Conservation (phyloP, 768 basidiomycete species). For the Psilocybe azurescens region DNA sequence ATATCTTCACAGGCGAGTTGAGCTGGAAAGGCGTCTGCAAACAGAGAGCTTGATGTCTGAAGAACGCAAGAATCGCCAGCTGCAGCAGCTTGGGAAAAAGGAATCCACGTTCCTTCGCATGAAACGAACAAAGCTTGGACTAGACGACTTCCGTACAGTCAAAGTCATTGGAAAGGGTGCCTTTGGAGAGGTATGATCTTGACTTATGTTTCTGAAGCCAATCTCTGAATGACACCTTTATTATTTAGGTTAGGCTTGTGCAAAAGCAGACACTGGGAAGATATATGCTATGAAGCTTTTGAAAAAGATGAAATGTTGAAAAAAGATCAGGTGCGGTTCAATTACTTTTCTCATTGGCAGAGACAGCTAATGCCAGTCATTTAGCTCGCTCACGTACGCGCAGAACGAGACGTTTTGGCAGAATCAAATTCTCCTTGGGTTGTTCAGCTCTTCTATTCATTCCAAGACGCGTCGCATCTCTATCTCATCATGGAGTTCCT, state of each 20-base stretch:
- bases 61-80: constrained; percentile 85
- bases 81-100: constrained; percentile 83
- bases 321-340: constrained; percentile 84
- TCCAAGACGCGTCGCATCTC: constrained; percentile 90
- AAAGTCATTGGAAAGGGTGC: constrained; percentile 99
- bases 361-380: not conserved
- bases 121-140: constrained; percentile 85
- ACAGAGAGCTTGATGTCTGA: constrained; percentile 73
- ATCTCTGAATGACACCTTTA: not conserved
- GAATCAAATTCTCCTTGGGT: constrained; percentile 97
- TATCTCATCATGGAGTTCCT: constrained; percentile 99
- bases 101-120: constrained; percentile 90
- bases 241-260: constrained; percentile 78
- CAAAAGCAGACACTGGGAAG: constrained; percentile 95
- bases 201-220: not conserved
- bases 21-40: constrained; percentile 82
- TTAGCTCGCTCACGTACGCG: constrained; percentile 96
- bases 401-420: constrained; percentile 95
- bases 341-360: not conserved
- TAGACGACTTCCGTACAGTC: constrained; percentile 94
- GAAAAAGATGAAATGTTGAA: constrained; percentile 99
- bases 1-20: constrained; percentile 67
- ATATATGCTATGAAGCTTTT: constrained; percentile 99
- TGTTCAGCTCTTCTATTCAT: constrained; percentile 97
- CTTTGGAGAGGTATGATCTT: constrained; percentile 83